phyloP scores from a whole-genome alignment of 148 eudicot genomes.

The Rhododendron molle region DNA sequence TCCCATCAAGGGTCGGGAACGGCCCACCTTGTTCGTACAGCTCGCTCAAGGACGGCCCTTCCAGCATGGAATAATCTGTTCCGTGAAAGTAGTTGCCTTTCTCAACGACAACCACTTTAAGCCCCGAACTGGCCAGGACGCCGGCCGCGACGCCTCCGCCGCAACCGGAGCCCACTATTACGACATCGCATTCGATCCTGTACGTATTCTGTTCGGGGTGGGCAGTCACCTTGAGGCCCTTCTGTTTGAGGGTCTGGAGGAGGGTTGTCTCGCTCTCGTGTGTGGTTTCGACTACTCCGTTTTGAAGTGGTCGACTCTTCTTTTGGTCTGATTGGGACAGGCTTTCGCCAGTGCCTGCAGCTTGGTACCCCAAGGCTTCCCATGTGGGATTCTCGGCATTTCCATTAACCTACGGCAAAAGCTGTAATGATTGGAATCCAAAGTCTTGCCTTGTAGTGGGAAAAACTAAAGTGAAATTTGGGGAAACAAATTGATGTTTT shows the following conservation, averaged over 20 bases:
- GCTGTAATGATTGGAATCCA: background rate
- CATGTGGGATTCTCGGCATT: conserved; percentile 37
- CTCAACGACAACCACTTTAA: conserved; percentile 62
- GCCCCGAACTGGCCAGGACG: conserved; percentile 48
- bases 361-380: conserved; percentile 53
- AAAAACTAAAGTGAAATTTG: too few species aligned
- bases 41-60: conserved; percentile 55
- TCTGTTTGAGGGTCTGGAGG: conserved; percentile 27
- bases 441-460: background rate
- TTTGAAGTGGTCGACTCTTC: conserved; percentile 41
- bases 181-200: conserved; percentile 55
- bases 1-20: conserved; percentile 42
- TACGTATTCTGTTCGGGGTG: conserved; percentile 20
- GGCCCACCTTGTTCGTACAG: conserved; percentile 43
- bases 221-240: conserved; percentile 38
- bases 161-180: conserved; percentile 63
- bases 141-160: conserved; percentile 79
- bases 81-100: conserved; percentile 58
- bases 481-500: too few species aligned
- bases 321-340: background rate
- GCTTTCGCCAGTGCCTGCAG: conserved; percentile 15
- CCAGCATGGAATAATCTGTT: conserved; percentile 47
- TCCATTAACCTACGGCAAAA: conserved; percentile 33
- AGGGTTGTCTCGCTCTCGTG: conserved; percentile 28
- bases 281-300: conserved; percentile 49